A percentile compares a stretch with the other conserved stretches of the same genome.
These are phyloP conservation scores for Amoebophrya sp. DNA, from an alignment of 169 alveolate genomes.

Conservation along the genomic window DNA sequence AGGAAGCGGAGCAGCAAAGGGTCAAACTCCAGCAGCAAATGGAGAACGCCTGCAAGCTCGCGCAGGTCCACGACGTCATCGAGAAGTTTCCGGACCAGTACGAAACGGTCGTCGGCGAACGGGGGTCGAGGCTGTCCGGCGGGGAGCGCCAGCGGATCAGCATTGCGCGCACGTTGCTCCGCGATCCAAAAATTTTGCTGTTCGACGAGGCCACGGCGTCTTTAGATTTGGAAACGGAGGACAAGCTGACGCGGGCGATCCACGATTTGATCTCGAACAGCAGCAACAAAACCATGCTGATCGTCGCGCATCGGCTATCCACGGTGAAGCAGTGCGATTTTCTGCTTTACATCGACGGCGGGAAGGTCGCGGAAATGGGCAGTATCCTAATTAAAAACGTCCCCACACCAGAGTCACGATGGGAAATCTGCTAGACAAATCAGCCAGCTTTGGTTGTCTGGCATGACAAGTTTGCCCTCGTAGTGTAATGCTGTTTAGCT, in stretches of 20 bases:
- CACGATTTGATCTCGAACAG: conserved; percentile 53
- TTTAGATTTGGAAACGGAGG: conserved; percentile 73
- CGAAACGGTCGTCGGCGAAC: conserved; percentile 87
- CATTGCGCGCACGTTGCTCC: conserved; percentile 87
- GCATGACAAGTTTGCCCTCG: too few relatives aligned
- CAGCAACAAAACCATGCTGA: conserved; percentile 55
- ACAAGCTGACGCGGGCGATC: conserved; percentile 57
- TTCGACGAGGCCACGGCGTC: conserved; percentile 95
- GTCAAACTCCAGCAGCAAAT: conserved; percentile 56
- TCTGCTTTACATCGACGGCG: not conserved
- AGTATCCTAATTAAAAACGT: too few relatives aligned
- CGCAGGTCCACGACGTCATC: conserved; percentile 70
- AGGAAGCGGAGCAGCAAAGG: too few relatives aligned
- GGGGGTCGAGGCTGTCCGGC: conserved; percentile 89
- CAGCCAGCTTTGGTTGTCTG: too few relatives aligned
- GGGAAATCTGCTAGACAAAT: too few relatives aligned
- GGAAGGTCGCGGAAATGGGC: conserved; percentile 29
- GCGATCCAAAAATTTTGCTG: conserved; percentile 78
- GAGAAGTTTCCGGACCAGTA: conserved; percentile 66
- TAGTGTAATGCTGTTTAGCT: too few relatives aligned
- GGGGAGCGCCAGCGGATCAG: conserved; percentile 92
- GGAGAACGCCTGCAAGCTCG: conserved; percentile 66
- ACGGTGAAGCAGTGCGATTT: conserved; percentile 51
- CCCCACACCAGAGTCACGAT: too few relatives aligned
- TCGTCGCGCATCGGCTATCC: conserved; percentile 76